phyloP scores from a whole-genome alignment of 768 basidiomycete species.

The Gloeostereum incarnatum region DNA sequence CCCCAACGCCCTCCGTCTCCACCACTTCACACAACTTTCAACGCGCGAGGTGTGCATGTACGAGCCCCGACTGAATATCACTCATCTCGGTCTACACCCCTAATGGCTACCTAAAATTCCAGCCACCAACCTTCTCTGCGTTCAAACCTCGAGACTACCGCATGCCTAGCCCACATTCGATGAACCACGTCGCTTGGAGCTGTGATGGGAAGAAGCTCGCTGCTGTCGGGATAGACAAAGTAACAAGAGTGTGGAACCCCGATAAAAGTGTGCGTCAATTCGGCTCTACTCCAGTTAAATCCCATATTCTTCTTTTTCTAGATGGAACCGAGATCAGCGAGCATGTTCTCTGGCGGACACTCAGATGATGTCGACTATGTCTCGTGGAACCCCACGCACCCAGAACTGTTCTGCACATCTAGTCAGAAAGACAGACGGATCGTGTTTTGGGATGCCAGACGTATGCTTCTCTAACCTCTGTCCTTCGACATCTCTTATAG shows the following conservation, averaged over 20 bases:
- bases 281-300: neutral
- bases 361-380: slow-evolving; percentile 75
- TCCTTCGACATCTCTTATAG: neutral
- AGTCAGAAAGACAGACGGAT: slow-evolving; percentile 67
- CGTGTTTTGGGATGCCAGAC: slow-evolving; percentile 80
- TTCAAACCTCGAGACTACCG: slow-evolving; percentile 73
- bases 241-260: slow-evolving; percentile 68
- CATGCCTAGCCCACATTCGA: slow-evolving; percentile 37
- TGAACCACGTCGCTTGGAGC: slow-evolving; percentile 77
- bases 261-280: slow-evolving; percentile 63
- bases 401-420: slow-evolving; percentile 74
- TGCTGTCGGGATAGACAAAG: slow-evolving; percentile 75
- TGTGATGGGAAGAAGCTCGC: slow-evolving; percentile 78
- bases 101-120: slow-evolving; percentile 5
- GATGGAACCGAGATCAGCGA: slow-evolving; percentile 66
- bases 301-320: slow-evolving; percentile 15
- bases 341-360: slow-evolving; percentile 61
- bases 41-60: slow-evolving; percentile 69
- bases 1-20: slow-evolving; percentile 62
- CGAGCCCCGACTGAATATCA: too few relatives aligned
- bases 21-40: slow-evolving; percentile 62
- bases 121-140: slow-evolving; percentile 75
- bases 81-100: slow-evolving; percentile 8
- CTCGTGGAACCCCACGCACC: slow-evolving; percentile 81
- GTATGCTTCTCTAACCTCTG: slow-evolving; percentile 28